Conservation (phyloP, 768 basidiomycete species). For the Pleurotus salmoneostramineus region DNA sequence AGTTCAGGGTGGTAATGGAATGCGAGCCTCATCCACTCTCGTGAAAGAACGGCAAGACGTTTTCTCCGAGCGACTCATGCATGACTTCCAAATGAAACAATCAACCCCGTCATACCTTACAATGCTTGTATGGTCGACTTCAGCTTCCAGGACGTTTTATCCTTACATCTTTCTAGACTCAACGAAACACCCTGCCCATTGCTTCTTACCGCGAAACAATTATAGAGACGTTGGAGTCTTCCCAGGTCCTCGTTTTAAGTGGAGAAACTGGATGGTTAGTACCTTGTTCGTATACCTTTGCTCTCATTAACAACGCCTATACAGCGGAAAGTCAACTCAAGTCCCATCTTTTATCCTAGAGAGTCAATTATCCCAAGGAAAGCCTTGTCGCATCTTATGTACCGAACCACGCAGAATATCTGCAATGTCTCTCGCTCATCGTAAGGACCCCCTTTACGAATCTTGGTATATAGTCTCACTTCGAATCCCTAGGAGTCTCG, state of each 20-base stretch:
- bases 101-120: slow-evolving; percentile 69
- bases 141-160: neutral
- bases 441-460: slow-evolving; percentile 25
- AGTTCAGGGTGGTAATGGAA: neutral
- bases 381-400: slow-evolving; percentile 86
- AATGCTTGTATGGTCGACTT: slow-evolving; percentile 68
- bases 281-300: slow-evolving; percentile 6
- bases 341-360: slow-evolving; percentile 93
- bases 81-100: slow-evolving; percentile 59
- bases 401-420: slow-evolving; percentile 96
- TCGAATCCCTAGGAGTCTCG: slow-evolving; percentile 56
- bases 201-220: slow-evolving; percentile 77
- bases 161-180: slow-evolving; percentile 36
- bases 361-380: slow-evolving; percentile 76
- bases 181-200: slow-evolving; percentile 82
- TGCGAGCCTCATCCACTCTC: neutral
- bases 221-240: slow-evolving; percentile 58
- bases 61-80: slow-evolving; percentile 48
- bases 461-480: neutral
- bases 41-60: slow-evolving; percentile 13
- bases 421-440: slow-evolving; percentile 91
- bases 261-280: slow-evolving; percentile 40
- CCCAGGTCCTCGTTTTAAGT: slow-evolving; percentile 84
- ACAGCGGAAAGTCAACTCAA: slow-evolving; percentile 95
- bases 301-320: slow-evolving; percentile 2